Evolutionary conservation across 768 basidiomycete species (phyloP).

Genomic region (Auricularia cornea): DNA sequence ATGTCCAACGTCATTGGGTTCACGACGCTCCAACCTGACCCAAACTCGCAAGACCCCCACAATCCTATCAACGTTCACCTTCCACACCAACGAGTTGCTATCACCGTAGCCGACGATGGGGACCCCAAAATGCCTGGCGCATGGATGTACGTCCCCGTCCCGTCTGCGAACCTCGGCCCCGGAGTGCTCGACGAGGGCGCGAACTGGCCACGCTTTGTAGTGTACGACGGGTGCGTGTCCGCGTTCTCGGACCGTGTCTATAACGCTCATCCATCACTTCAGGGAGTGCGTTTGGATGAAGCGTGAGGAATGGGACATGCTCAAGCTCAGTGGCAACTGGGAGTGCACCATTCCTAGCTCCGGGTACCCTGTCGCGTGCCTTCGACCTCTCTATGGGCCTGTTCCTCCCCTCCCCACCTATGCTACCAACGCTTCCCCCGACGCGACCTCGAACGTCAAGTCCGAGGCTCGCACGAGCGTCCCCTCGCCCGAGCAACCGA

Average conservation of each 20-base stretch:
- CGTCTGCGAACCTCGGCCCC: background rate
- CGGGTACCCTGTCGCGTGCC: background rate
- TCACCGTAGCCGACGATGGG: background rate
- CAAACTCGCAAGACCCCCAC: background rate
- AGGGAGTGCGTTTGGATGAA: background rate
- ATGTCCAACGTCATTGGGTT: background rate
- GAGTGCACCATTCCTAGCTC: background rate
- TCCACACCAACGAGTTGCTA: background rate
- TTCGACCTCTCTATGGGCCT: background rate
- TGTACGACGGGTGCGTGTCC: background rate
- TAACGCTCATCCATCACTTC: background rate
- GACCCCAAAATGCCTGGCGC: background rate
- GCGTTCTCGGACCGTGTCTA: background rate
- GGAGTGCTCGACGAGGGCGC: background rate
- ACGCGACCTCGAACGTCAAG: background rate
- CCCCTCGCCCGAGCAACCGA: background rate
- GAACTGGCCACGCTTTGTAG: background rate
- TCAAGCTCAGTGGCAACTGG: background rate
- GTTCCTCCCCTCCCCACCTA: background rate
- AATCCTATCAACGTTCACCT: background rate
- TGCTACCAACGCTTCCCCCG: background rate
- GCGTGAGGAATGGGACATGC: background rate
- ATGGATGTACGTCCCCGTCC: background rate
- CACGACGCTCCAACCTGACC: background rate
- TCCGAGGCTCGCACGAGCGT: background rate